Base-by-base conservation (phyloP, 805 yeast species). In the Metschnikowia drakensbergensis region DNA sequence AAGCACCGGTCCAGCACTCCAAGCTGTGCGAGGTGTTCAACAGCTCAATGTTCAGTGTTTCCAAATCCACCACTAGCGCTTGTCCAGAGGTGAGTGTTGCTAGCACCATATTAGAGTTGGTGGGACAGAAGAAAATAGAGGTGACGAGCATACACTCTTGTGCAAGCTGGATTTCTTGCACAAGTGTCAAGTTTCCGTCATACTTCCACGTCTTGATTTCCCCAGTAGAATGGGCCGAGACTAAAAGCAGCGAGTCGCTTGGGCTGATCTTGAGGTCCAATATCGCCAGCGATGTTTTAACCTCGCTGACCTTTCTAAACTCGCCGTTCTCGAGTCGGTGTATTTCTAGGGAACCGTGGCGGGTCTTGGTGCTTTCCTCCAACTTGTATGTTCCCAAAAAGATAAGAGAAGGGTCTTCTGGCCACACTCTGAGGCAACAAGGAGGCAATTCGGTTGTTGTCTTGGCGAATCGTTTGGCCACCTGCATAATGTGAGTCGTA, bases 1-100 rank as follows among this genome's bases (percentile, higher is more conserved):
- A 87, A 2, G 80, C 80, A 5, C 88, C 87, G 4, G 86, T 87
- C 98, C 98, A 91, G 51, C 96, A 88, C 64, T 92, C 97, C 31
- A 90, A 66, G 7, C 76, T 73, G 63, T 92, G 97, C 0, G 65
- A 49, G 0, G 75, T 62, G 7, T 61, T 50, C 32, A 78, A 66
- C n/a, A 48, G 49, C 10, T 54, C 57, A 13, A 22, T 51, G 5
- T 44, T 54, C 31, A 30, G 53, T 13, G 49, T 53, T 27, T 29
- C 52, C n/a, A 56, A 66, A 27, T 73, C 71, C 1, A 79, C 60
- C 0, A 76, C 55, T 0, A 79, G 75, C 13, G 79, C 72, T 37
- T 75, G 76, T 0, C 97, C 97, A 5, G 77, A 67, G 0, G 97
- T 87, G 1, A 82, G 71, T 0, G 96, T 86, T 0, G 83, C 75